Evolutionary conservation across 441 rosid genomes (phyloP).

Genomic region (Erodium moschatum): DNA sequence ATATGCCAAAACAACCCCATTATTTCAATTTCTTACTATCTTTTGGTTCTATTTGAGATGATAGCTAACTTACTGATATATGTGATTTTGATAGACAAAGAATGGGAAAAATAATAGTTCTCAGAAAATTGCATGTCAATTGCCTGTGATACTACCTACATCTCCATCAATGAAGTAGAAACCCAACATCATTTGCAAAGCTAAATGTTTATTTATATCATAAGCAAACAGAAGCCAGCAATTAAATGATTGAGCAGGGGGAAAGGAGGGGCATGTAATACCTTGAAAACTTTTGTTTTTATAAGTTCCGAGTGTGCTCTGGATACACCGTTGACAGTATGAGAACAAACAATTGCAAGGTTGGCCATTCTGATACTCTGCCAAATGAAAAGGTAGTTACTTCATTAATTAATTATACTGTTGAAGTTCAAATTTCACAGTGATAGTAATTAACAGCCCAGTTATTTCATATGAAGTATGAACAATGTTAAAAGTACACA

Average conservation of each 20-base stretch:
- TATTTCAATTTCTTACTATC: background rate
- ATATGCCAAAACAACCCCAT: background rate
- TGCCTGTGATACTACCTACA: background rate
- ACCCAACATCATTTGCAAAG: background rate
- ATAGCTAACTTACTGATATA: background rate
- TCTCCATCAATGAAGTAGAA: slow-evolving; percentile 6
- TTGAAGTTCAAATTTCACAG: slow-evolving; percentile 4
- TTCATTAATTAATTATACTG: slow-evolving; percentile 1
- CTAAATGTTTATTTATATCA: slow-evolving; percentile 2
- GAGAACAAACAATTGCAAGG: slow-evolving; percentile 42
- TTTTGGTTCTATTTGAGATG: background rate
- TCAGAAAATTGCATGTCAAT: background rate
- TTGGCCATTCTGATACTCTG: slow-evolving; percentile 52
- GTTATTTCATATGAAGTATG: too few relatives aligned
- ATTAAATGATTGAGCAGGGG: slow-evolving; percentile 4
- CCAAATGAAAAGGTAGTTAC: slow-evolving; percentile 14
- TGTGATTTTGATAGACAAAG: background rate
- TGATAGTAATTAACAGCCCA: too few relatives aligned
- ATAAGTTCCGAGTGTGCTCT: slow-evolving; percentile 36
- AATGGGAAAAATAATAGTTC: background rate
- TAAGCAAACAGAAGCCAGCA: background rate
- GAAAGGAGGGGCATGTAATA: slow-evolving; percentile 14
- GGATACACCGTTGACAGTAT: slow-evolving; percentile 49
- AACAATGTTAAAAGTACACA: too few relatives aligned
- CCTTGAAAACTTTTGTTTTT: slow-evolving; percentile 45